Conservation (phyloP, 2,329 filamentous ascomycete genomes). For the Clonostachys byssicola region DNA sequence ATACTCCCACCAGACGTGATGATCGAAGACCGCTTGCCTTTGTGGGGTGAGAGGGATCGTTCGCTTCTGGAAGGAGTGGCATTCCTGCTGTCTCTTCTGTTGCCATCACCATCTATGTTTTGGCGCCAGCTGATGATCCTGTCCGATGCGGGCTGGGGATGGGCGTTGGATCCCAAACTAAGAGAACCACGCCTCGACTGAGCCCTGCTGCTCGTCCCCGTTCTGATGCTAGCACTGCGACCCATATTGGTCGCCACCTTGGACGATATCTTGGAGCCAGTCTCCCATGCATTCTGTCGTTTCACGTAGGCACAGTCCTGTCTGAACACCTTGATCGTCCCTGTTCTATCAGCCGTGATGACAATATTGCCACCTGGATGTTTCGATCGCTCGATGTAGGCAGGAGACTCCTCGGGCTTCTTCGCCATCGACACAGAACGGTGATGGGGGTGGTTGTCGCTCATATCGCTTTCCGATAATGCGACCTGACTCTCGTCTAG, state of each 20-base stretch:
- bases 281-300: constrained; percentile 75
- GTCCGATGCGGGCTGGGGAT: constrained; percentile 48
- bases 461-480: constrained; percentile 18
- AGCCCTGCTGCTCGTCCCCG: constrained; percentile 44
- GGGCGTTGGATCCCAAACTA: constrained; percentile 16
- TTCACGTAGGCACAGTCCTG: constrained; percentile 89
- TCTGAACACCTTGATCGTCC: constrained; percentile 88
- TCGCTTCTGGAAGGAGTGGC: constrained; percentile 40
- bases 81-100: constrained; percentile 25
- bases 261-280: constrained; percentile 70
- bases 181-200: constrained; percentile 54
- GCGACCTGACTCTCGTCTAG: constrained; percentile 56
- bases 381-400: constrained; percentile 70
- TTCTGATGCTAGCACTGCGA: constrained; percentile 51
- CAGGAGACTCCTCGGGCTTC: constrained; percentile 65
- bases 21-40: constrained; percentile 28
- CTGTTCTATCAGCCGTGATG: constrained; percentile 83
- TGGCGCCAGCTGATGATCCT: constrained; percentile 88
- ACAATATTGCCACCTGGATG: constrained; percentile 87
- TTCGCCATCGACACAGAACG: constrained; percentile 20
- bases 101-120: constrained; percentile 39
- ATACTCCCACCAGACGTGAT: constrained; percentile 17
- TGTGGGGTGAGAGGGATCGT: constrained; percentile 52
- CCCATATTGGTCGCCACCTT: constrained; percentile 58
- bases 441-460: not conserved